Conservation (phyloP, 1,139 yeast genomes). For the Taiozyma sp. region DNA sequence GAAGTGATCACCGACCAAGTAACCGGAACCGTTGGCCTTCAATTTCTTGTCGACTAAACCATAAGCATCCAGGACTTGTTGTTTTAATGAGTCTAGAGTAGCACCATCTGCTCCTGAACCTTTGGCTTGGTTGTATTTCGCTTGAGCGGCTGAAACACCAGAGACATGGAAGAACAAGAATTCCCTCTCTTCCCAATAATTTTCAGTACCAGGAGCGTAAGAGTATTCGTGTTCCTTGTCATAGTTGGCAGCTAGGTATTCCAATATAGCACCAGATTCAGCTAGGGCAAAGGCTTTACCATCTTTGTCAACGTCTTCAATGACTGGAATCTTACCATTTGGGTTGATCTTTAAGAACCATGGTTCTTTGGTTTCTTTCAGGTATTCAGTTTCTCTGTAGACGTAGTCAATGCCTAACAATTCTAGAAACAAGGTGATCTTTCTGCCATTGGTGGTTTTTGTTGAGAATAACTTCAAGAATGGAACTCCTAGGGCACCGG, state of each 20-base stretch:
- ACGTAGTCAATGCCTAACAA: conserved; percentile 44
- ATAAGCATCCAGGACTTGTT: conserved; percentile 40
- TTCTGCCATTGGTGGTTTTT: conserved; percentile 54
- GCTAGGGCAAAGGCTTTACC: conserved; percentile 36
- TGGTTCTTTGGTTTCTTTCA: conserved; percentile 35
- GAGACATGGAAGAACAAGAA: conserved; percentile 49
- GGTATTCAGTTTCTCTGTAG: conserved; percentile 32
- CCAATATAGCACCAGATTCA: conserved; percentile 57
- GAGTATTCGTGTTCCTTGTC: conserved; percentile 45
- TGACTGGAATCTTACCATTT: conserved; percentile 48
- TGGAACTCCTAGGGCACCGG: conserved; percentile 29
- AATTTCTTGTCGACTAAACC: conserved; percentile 45
- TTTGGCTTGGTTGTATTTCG: conserved; percentile 45
- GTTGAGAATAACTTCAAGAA: conserved; percentile 39
- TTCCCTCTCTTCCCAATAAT: conserved; percentile 42
- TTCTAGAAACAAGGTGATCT: conserved; percentile 45
- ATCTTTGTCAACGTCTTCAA: conserved; percentile 37
- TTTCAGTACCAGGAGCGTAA: conserved; percentile 34
- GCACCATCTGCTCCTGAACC: conserved; percentile 43
- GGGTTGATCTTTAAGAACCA: conserved; percentile 47
- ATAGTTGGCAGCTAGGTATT: conserved; percentile 48
- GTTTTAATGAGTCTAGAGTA: conserved; percentile 33
- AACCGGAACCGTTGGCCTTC: conserved; percentile 38
- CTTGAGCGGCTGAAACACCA: conserved; percentile 56
- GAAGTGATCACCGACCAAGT: conserved; percentile 49